These are phyloP conservation scores for Acidomyces sp. DNA, from an alignment of 495 filamentous ascomycete genomes.

Conservation along the genomic window DNA sequence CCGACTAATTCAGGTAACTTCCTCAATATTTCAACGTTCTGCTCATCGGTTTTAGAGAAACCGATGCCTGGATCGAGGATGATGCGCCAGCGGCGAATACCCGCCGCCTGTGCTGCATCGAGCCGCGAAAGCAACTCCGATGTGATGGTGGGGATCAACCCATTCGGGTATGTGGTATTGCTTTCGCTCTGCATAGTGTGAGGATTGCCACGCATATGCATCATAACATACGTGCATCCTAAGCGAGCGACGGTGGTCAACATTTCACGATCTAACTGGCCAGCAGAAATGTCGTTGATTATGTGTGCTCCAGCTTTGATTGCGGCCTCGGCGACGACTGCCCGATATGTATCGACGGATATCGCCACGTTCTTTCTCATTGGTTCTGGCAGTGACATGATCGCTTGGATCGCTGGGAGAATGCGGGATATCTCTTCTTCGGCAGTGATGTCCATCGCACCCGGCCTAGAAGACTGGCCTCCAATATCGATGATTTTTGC, in stretches of 20 bases:
- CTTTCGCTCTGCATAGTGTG: slow-evolving; percentile 56
- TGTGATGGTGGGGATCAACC: slow-evolving; percentile 56
- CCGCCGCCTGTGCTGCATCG: slow-evolving; percentile 63
- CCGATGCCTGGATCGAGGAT: slow-evolving; percentile 89
- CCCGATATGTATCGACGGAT: slow-evolving; percentile 85
- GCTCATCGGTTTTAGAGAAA: slow-evolving; percentile 69
- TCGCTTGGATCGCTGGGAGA: slow-evolving; percentile 58
- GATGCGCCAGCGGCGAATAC: slow-evolving; percentile 82
- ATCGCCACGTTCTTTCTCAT: slow-evolving; percentile 54
- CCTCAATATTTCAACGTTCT: slow-evolving; percentile 71
- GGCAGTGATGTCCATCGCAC: slow-evolving; percentile 47
- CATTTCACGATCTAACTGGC: slow-evolving; percentile 68
- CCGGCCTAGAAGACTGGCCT: slow-evolving; percentile 80
- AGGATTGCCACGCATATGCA: slow-evolving; percentile 91
- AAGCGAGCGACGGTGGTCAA: slow-evolving; percentile 63
- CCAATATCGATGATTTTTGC: slow-evolving; percentile 84
- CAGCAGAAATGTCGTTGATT: slow-evolving; percentile 88
- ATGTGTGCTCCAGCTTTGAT: slow-evolving; percentile 78
- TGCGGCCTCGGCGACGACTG: slow-evolving; percentile 68
- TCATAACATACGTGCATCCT: slow-evolving; percentile 72
- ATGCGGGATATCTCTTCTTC: slow-evolving; percentile 68
- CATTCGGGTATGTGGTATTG: slow-evolving; percentile 49
- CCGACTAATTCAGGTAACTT: slow-evolving; percentile 47
- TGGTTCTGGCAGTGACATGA: slow-evolving; percentile 54
- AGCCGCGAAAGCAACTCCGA: slow-evolving; percentile 59